Conservation (phyloP, 1,139 yeast species). For the Blastobotrys illinoisensis region DNA sequence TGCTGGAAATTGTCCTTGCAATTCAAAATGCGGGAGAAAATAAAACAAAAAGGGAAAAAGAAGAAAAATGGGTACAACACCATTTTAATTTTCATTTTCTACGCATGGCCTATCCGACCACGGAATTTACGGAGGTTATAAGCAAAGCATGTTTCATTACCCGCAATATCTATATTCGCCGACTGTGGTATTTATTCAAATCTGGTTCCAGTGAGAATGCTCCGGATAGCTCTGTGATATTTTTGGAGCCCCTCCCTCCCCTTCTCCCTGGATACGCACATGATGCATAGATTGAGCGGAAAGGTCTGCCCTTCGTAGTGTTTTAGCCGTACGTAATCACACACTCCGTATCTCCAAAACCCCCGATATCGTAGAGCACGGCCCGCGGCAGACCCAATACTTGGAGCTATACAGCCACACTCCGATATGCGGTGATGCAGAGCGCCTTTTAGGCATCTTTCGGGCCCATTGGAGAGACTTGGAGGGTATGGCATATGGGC, state of each 20-base stretch:
- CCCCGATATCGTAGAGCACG: no score
- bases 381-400: no score
- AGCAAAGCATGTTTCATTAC: not conserved
- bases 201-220: not conserved
- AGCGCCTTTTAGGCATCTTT: no score
- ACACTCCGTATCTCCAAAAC: no score
- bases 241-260: not conserved
- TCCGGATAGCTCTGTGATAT: not conserved
- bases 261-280: not conserved
- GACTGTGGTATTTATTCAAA: not conserved
- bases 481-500: no score
- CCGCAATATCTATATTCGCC: no score
- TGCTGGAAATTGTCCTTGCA: not conserved
- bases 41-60: not conserved
- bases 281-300: not conserved
- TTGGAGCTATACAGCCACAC: no score
- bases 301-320: no score
- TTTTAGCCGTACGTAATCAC: no score
- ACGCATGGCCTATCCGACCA: not conserved
- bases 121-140: not conserved
- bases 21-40: not conserved
- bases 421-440: no score
- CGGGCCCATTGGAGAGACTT: no score
- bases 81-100: not conserved
- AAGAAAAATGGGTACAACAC: not conserved